These are phyloP conservation scores for Echria macrotheca DNA, from an alignment of 495 filamentous ascomycete genomes.

Conservation along the genomic window DNA sequence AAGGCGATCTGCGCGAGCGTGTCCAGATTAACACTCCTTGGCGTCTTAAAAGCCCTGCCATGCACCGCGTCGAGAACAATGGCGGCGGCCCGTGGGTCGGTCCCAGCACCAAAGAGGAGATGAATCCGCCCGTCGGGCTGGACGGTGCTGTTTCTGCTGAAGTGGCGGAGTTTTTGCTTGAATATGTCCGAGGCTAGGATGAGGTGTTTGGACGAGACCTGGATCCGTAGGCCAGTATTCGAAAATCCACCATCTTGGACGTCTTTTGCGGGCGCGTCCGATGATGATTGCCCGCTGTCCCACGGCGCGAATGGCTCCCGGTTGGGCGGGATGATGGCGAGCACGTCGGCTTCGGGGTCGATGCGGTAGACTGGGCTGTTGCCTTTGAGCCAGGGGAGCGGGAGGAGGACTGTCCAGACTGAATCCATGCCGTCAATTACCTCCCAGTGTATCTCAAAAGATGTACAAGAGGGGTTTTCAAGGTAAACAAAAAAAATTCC, in stretches of 20 bases:
- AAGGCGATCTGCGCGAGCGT: not conserved
- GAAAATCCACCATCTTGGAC: not conserved
- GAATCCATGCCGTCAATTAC: not conserved
- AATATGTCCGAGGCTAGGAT: not conserved
- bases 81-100: not conserved
- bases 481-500: not conserved
- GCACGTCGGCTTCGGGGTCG: not conserved
- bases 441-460: no score
- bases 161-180: not conserved
- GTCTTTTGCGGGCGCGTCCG: not conserved
- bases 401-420: not conserved
- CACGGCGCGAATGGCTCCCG: not conserved
- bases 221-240: not conserved
- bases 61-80: not conserved
- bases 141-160: not conserved
- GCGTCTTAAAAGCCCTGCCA: not conserved
- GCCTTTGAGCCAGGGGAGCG: not conserved
- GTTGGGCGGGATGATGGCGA: not conserved
- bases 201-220: not conserved
- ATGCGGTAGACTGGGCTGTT: not conserved
- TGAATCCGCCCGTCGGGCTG: not conserved
- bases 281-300: not conserved
- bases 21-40: not conserved
- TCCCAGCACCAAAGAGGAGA: not conserved
- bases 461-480: not conserved